Base-by-base conservation (phyloP, 345 rosid genomes). In the Clausena lansium region DNA sequence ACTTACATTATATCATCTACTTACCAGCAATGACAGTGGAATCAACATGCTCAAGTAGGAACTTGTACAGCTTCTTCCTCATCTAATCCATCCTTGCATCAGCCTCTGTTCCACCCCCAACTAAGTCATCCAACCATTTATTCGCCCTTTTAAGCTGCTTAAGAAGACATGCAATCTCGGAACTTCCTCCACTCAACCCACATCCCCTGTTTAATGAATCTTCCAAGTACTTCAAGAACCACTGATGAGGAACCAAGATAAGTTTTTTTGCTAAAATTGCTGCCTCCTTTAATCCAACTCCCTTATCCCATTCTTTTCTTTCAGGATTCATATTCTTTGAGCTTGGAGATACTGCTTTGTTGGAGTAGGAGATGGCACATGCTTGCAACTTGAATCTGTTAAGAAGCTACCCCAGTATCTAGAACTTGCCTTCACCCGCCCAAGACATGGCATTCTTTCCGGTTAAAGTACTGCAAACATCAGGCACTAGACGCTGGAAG, bases 141-240 rank as follows among this genome's bases (percentile, higher is more conserved):
- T 83, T 85, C 74, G 85, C 81, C 36, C 81, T 82, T 67, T 85
- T 88, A 28, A 86, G 86, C 79, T 80, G 83, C 65, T 79, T 32
- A 7, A 85, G 73, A 75, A 85, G 87, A 55, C 67, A 54, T 57
- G 78, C 76, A 63, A 76, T 73, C 64, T 79, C 85, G 55, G 69
- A 41, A 52, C 66, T 75, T 79, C 85, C 75, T 39, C 70, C 55
- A 33, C 73, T 67, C 69, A 80, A 77, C 75, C 81, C 67, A 39
- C 81, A 80, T 33, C 82, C 81, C 35, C 28, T 71, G 66, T 75
- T 84, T 28, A 88, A 69, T 58, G 86, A 81, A 70, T 71, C 77
- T 80, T 85, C 91, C 75, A 86, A 81, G 77, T 85, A 85, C 67
- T 82, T 81, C 74, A 86, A 77, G 82, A 88, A 86, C 89, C 91